Percentiles rank a stretch among this genome's conserved stretches.
These are phyloP conservation scores for Lentithecium fluviatile DNA, from an alignment of 495 filamentous ascomycete genomes.

Conservation along the genomic window DNA sequence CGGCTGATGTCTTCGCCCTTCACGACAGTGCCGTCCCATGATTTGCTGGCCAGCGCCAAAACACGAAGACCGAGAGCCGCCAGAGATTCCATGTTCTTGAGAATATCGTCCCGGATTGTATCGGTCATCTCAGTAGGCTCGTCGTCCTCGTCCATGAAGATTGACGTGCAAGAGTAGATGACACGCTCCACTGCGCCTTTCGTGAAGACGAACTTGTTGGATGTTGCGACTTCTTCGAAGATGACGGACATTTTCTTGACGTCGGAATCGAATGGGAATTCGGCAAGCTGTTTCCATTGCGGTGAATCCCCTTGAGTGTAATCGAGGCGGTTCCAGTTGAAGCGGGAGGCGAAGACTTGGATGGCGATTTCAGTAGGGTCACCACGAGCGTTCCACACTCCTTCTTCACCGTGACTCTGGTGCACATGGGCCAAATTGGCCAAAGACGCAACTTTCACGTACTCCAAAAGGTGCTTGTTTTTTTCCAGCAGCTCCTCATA, in stretches of 20 bases:
- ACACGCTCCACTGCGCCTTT: conserved; percentile 62
- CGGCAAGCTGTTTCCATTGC: conserved; percentile 46
- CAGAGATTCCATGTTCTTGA: conserved; percentile 60
- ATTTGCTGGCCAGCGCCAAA: conserved; percentile 52
- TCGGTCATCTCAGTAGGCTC: conserved; percentile 42
- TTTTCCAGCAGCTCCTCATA: conserved; percentile 43
- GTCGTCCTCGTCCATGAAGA: conserved; percentile 48
- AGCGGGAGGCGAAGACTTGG: conserved; percentile 53
- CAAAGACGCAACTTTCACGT: conserved; percentile 41
- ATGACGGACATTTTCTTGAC: conserved; percentile 62
- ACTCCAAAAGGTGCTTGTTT: conserved; percentile 37
- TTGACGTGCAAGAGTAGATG: conserved; percentile 47
- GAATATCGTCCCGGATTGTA: conserved; percentile 47
- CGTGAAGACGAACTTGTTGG: conserved; percentile 51
- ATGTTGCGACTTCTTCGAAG: conserved; percentile 44
- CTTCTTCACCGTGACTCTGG: conserved; percentile 27
- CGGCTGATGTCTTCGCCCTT: conserved; percentile 44
- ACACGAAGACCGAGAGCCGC: conserved; percentile 59
- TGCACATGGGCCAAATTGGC: conserved; percentile 44
- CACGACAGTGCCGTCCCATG: conserved; percentile 35
- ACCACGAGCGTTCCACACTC: conserved; percentile 52
- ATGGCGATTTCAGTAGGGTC: conserved; percentile 61
- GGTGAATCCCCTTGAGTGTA: conserved; percentile 44
- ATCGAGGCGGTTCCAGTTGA: conserved; percentile 47
- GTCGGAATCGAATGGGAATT: conserved; percentile 63